A percentile compares a stretch with the other conserved stretches of the same genome.
These are phyloP conservation scores for Pulveroboletus sp. DNA, from an alignment of 768 basidiomycete species.

Conservation along the genomic window DNA sequence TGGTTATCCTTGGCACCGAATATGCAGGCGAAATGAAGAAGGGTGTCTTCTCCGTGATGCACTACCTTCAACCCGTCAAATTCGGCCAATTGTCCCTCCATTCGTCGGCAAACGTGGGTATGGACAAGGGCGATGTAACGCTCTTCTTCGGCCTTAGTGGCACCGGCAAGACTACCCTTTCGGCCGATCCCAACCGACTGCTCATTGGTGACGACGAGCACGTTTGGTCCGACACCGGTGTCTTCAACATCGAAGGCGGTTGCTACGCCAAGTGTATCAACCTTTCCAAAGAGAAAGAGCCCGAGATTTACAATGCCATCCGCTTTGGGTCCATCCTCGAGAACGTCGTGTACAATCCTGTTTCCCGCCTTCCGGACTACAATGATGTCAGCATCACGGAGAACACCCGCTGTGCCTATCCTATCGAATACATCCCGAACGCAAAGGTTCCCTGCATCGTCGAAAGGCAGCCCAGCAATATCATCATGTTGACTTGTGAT, in stretches of 20 bases:
- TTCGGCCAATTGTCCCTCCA: constrained; percentile 97
- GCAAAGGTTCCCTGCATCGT: constrained; percentile 91
- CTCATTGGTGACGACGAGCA: constrained; percentile 99
- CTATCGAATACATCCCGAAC: constrained; percentile 95
- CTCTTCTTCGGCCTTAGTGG: constrained; percentile 99
- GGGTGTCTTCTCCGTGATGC: constrained; percentile 99
- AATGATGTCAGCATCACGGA: constrained; percentile 96
- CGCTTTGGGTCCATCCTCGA: constrained; percentile 95
- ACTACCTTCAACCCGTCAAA: constrained; percentile 98
- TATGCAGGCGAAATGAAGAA: constrained; percentile 99
- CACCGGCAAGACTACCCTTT: constrained; percentile 98
- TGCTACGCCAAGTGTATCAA: constrained; percentile 99
- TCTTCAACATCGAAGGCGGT: constrained; percentile 99
- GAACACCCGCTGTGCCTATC: constrained; percentile 99
- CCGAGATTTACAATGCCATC: constrained; percentile 95
- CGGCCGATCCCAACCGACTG: constrained; percentile 88
- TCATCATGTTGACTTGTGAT: constrained; percentile 97
- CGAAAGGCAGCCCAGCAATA: constrained; percentile 84
- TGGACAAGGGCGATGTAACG: constrained; percentile 84
- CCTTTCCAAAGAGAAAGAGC: constrained; percentile 95
- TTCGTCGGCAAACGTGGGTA: constrained; percentile 96
- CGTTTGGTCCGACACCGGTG: constrained; percentile 97
- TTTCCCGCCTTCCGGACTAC: constrained; percentile 82
- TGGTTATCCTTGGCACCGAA: constrained; percentile 99
- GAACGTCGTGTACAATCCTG: constrained; percentile 95